These are phyloP conservation scores for Starmerella riodocensis DNA, from an alignment of 805 yeast genomes.

Conservation along the genomic window DNA sequence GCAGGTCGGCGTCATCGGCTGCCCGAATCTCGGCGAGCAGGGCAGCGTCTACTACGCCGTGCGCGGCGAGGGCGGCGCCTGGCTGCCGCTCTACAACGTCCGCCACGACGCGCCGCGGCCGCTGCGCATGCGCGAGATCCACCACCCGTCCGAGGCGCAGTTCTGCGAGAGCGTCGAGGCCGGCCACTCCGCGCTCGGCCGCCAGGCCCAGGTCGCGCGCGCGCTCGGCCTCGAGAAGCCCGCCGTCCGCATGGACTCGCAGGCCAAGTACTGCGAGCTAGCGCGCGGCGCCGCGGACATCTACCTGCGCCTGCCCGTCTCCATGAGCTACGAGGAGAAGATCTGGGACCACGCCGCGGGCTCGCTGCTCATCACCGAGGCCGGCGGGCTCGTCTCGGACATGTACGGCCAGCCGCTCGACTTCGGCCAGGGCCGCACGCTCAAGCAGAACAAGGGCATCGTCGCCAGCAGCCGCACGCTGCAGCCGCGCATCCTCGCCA, in stretches of 20 bases:
- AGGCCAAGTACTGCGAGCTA: constrained; percentile 86
- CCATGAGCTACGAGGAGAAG: constrained; percentile 67
- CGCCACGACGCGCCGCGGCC: constrained; percentile 5
- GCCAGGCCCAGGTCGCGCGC: constrained; percentile 63
- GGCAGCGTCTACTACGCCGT: constrained; percentile 74
- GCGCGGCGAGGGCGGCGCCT: constrained; percentile 53
- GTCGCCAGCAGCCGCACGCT: constrained; percentile 41
- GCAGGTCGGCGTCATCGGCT: constrained; percentile 84
- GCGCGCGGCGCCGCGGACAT: constrained; percentile 88
- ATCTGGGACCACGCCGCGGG: constrained; percentile 99
- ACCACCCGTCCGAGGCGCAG: constrained; percentile 38
- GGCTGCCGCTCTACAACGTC: constrained; percentile 31
- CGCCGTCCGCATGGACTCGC: constrained; percentile 76
- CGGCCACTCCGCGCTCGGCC: constrained; percentile 84
- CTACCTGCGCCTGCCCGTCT: constrained; percentile 76
- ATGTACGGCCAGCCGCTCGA: constrained; percentile 60
- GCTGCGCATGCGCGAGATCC: constrained; percentile 42
- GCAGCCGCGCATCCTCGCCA: constrained; percentile 12
- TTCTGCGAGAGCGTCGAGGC: constrained; percentile 92
- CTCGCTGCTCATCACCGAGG: constrained; percentile 67
- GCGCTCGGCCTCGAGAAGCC: constrained; percentile 44
- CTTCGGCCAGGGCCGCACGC: constrained; percentile 74
- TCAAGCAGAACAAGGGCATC: constrained; percentile 71
- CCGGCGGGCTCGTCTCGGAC: constrained; percentile 86
- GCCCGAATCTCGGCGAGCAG: constrained; percentile 65